Conservation (phyloP, 2,329 filamentous ascomycete species). For the Bipolaris bicolor region DNA sequence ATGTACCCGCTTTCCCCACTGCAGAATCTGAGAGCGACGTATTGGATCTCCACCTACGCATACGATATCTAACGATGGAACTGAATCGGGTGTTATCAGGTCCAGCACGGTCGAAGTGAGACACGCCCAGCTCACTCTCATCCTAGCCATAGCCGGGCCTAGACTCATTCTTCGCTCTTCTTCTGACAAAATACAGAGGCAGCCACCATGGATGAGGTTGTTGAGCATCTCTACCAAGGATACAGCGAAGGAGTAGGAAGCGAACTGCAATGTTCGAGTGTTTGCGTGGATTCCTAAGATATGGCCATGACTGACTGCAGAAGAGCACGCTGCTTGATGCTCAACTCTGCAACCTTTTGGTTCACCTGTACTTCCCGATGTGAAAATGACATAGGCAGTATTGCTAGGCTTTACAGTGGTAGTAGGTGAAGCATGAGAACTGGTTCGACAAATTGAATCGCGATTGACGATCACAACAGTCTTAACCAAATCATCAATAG, state of each 20-base stretch:
- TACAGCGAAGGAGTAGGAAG: slow-evolving; percentile 56
- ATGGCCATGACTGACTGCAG: neutral
- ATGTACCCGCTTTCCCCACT: too few relatives aligned
- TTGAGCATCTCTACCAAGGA: slow-evolving; percentile 46
- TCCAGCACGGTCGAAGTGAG: slow-evolving; percentile 20
- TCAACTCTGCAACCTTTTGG: slow-evolving; percentile 69
- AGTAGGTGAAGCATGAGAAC: neutral
- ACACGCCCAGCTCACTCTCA: slow-evolving; percentile 14
- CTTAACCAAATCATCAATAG: neutral
- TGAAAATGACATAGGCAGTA: slow-evolving; percentile 62
- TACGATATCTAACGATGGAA: slow-evolving; percentile 10
- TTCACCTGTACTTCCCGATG: slow-evolving; percentile 75
- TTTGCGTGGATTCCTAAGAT: neutral
- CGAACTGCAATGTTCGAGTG: slow-evolving; percentile 53
- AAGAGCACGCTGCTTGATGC: neutral
- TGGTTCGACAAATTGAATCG: neutral
- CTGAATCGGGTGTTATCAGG: slow-evolving; percentile 10
- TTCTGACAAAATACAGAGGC: slow-evolving; percentile 60
- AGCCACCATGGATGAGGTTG: slow-evolving; percentile 56
- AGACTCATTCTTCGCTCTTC: too few relatives aligned
- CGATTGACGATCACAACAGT: neutral
- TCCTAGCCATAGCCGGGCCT: neutral
- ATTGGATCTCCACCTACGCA: slow-evolving; percentile 6
- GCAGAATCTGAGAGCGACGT: too few relatives aligned
- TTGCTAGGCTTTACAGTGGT: neutral